Percentiles rank a stretch among this genome's conserved stretches.
phyloP scores from a whole-genome alignment of 148 eudicot species.

The Talinum fruticosum region DNA sequence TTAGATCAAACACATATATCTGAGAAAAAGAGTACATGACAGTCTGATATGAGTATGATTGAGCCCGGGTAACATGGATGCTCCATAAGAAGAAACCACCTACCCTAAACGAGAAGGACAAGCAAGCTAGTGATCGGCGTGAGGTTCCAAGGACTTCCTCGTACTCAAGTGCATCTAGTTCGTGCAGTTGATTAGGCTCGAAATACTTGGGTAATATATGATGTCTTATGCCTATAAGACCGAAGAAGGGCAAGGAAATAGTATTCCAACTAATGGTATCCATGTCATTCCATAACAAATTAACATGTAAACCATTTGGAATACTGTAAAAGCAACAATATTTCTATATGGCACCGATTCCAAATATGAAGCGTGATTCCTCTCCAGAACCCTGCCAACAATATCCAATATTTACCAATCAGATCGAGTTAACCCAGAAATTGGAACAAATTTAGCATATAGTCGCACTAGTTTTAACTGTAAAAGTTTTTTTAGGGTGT shows the following conservation, averaged over 20 bases:
- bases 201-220: constrained; percentile 48
- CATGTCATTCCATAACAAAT: constrained; percentile 68
- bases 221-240: constrained; percentile 49
- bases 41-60: neutral
- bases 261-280: constrained; percentile 70
- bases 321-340: constrained; percentile 43
- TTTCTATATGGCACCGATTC: constrained; percentile 54
- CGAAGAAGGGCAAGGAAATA: constrained; percentile 60
- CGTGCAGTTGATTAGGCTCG: constrained; percentile 40
- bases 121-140: constrained; percentile 11
- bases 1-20: neutral
- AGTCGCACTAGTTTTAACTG: neutral
- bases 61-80: neutral
- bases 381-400: constrained; percentile 51
- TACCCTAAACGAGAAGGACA: constrained; percentile 20
- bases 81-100: neutral
- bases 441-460: neutral
- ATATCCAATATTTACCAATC: neutral
- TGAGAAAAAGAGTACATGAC: neutral
- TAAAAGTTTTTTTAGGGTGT: neutral
- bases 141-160: constrained; percentile 38
- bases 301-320: constrained; percentile 52
- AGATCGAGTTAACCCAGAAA: neutral
- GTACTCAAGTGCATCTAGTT: constrained; percentile 68
- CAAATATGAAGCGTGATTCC: constrained; percentile 55